Conservation (phyloP, 345 rosid genomes). For the Chamaenerion angustifolium region DNA sequence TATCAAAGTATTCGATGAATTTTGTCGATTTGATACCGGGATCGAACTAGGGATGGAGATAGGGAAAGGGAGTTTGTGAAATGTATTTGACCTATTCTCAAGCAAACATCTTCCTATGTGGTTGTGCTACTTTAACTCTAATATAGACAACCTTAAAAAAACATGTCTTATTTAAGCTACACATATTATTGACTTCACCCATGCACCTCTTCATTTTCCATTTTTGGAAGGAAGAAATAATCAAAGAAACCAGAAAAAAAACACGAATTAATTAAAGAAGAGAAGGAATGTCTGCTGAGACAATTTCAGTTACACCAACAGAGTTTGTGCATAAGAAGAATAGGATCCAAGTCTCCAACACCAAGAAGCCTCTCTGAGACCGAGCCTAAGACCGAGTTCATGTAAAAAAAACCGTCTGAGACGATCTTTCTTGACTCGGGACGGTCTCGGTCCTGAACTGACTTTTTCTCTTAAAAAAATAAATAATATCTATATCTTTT, state of each 20-base stretch:
- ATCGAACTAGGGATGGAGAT: too few relatives aligned
- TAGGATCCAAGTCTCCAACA: constrained; percentile 17
- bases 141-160: not conserved
- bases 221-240: not conserved
- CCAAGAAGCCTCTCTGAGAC: constrained; percentile 19
- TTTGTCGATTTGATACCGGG: too few relatives aligned
- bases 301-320: not conserved
- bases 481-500: too few relatives aligned
- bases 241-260: not conserved
- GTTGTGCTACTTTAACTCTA: constrained; percentile 4
- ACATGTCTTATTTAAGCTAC: not conserved
- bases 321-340: constrained; percentile 12
- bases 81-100: too few relatives aligned
- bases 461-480: too few relatives aligned
- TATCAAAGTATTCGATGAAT: too few relatives aligned
- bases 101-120: not conserved
- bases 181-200: not conserved
- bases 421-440: too few relatives aligned
- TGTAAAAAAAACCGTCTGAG: too few relatives aligned
- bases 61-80: too few relatives aligned
- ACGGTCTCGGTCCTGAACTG: too few relatives aligned
- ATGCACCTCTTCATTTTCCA: constrained; percentile 2
- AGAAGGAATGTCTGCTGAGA: constrained; percentile 1
- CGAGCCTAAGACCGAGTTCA: too few relatives aligned
- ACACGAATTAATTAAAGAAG: not conserved